phyloP scores from a whole-genome alignment of 1,284 basidiomycete genomes.

The Microbotryum lychnidis-dioicae region DNA sequence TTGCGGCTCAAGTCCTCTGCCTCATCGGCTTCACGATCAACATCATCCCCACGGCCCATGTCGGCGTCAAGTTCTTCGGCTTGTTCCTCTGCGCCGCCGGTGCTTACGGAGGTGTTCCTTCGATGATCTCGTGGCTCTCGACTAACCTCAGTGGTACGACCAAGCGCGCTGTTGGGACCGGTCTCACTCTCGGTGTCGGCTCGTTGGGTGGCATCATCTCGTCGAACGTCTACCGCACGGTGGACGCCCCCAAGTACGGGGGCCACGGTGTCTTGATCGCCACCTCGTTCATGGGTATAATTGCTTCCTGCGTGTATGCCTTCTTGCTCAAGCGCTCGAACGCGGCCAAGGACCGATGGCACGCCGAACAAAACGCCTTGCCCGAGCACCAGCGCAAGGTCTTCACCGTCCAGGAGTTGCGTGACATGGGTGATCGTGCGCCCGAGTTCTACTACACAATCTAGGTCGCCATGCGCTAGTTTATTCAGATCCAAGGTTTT shows the following conservation, averaged over 20 bases:
- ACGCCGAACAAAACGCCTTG: background rate
- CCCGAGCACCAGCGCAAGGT: background rate
- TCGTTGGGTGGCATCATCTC: slow-evolving; percentile 1
- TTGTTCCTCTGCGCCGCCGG: background rate
- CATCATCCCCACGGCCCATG: background rate
- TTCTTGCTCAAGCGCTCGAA: slow-evolving; percentile 1
- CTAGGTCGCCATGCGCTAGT: background rate
- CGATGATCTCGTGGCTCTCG: slow-evolving; percentile 1
- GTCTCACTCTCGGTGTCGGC: background rate
- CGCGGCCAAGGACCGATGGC: background rate
- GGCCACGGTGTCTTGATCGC: background rate
- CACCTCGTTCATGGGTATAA: background rate
- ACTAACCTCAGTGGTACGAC: background rate
- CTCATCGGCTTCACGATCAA: slow-evolving; percentile 2
- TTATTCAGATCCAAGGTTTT: no score
- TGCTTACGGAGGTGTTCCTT: slow-evolving; percentile 4
- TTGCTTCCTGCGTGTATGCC: background rate
- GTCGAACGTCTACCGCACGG: background rate
- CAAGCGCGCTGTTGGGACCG: background rate
- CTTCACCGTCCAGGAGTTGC: background rate
- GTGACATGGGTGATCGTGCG: background rate
- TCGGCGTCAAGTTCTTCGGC: background rate
- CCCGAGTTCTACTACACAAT: slow-evolving; percentile 4
- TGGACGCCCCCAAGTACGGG: background rate
- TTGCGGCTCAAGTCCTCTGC: background rate